Evolutionary conservation across 2,329 filamentous ascomycete species (phyloP).

Genomic region (Pyrenophora teres): DNA sequence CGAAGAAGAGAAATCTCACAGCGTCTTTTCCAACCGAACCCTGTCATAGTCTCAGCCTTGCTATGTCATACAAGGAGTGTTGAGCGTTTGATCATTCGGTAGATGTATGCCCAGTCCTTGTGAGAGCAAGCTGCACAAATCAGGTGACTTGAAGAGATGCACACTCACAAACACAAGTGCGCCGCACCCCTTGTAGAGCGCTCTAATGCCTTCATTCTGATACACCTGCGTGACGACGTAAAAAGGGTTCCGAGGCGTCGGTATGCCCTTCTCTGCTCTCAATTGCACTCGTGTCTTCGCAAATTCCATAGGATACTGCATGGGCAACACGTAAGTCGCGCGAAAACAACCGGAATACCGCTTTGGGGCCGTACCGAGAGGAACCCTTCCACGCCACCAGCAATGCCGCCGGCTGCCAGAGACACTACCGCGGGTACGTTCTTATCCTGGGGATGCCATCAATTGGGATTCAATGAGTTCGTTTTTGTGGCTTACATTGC

Average conservation of each 20-base stretch:
- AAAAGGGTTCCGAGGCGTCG: slow-evolving; percentile 62
- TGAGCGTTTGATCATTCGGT: not conserved
- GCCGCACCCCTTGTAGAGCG: slow-evolving; percentile 67
- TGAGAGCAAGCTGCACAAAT: not conserved
- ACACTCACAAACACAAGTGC: slow-evolving; percentile 59
- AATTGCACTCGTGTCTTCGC: slow-evolving; percentile 68
- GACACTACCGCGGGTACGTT: slow-evolving; percentile 47
- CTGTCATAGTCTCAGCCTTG: slow-evolving; percentile 25
- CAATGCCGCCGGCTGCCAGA: slow-evolving; percentile 46
- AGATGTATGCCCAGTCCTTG: not conserved
- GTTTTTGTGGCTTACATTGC: slow-evolving; percentile 23
- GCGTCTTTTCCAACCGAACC: slow-evolving; percentile 68
- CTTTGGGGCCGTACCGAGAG: slow-evolving; percentile 33
- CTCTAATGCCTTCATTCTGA: slow-evolving; percentile 59
- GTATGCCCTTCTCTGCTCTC: slow-evolving; percentile 50
- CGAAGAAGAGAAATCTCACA: slow-evolving; percentile 69
- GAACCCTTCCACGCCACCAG: slow-evolving; percentile 48
- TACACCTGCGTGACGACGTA: slow-evolving; percentile 61
- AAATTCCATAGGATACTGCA: slow-evolving; percentile 67
- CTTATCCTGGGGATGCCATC: slow-evolving; percentile 34
- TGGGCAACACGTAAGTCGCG: slow-evolving; percentile 11
- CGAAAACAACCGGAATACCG: not conserved
- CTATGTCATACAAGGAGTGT: not conserved
- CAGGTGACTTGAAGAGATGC: not conserved
- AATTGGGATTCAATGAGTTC: not conserved